Conservation (phyloP, 306 rosid species). For the Trichosanthes truncata region DNA sequence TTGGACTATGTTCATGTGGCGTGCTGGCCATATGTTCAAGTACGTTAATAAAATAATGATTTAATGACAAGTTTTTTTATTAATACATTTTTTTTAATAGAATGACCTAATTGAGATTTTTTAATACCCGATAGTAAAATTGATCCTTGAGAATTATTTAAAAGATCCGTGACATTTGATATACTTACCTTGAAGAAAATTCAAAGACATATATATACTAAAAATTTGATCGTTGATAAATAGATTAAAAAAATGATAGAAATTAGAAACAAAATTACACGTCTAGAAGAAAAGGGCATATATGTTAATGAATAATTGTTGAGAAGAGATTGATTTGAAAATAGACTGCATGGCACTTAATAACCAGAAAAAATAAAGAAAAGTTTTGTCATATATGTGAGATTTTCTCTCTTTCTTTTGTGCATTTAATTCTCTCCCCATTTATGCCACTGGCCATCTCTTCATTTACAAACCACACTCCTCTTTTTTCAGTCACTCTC, state of each 20-base stretch:
- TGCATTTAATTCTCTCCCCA: background rate
- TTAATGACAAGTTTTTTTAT: too few relatives aligned
- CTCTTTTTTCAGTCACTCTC: background rate
- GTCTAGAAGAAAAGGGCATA: background rate
- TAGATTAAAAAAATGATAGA: too few relatives aligned
- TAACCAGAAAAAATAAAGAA: background rate
- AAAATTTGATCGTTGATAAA: background rate
- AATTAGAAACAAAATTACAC: background rate
- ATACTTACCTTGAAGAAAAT: too few relatives aligned
- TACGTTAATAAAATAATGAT: too few relatives aligned
- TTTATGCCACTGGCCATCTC: constrained; percentile 7
- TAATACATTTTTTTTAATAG: too few relatives aligned
- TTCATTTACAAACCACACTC: constrained; percentile 8
- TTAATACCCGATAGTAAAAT: too few relatives aligned
- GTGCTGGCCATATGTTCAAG: too few relatives aligned
- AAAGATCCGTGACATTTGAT: background rate
- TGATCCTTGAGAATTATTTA: too few relatives aligned
- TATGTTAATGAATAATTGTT: constrained; percentile 34
- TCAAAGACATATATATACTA: background rate
- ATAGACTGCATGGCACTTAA: background rate
- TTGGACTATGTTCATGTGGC: too few relatives aligned
- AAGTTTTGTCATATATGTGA: background rate
- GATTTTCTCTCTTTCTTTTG: background rate
- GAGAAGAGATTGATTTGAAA: constrained; percentile 21
- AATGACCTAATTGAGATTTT: too few relatives aligned